phyloP scores from a whole-genome alignment of 805 yeast genomes.

The Teunomyces lycoperdinae region DNA sequence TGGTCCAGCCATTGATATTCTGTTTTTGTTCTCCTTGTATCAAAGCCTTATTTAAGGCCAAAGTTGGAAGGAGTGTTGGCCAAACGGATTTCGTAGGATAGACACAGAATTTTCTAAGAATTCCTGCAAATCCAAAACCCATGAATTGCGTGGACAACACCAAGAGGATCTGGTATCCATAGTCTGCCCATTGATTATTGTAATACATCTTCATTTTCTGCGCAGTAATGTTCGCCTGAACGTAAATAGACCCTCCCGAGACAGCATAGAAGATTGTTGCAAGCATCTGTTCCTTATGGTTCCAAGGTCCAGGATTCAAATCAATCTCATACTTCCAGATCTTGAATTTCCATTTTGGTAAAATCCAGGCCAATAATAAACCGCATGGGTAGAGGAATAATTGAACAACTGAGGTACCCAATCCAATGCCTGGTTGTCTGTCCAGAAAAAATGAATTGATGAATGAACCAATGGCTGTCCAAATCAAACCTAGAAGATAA shows the following conservation, averaged over 20 bases:
- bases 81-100: constrained; percentile 30
- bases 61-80: constrained; percentile 40
- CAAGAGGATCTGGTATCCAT: constrained; percentile 14
- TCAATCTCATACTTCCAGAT: constrained; percentile 10
- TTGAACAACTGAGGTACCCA: constrained; percentile 45
- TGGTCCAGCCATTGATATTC: constrained; percentile 30
- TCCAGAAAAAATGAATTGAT: constrained; percentile 55
- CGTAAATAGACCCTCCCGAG: constrained; percentile 25
- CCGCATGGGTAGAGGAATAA: constrained; percentile 48
- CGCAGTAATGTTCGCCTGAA: constrained; percentile 17
- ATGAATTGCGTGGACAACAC: constrained; percentile 13
- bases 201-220: constrained; percentile 24
- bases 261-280: constrained; percentile 45
- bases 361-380: constrained; percentile 21
- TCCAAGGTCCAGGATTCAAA: constrained; percentile 65
- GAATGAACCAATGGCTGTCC: constrained; percentile 55
- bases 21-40: constrained; percentile 22
- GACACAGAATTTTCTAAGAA: constrained; percentile 19
- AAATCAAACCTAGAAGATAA: constrained; percentile 49
- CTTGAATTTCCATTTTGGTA: constrained; percentile 32
- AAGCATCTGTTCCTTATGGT: constrained; percentile 62
- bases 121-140: constrained; percentile 18
- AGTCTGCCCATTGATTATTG: constrained; percentile 20
- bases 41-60: constrained; percentile 23
- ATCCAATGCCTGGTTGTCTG: constrained; percentile 48